phyloP scores from a whole-genome alignment of 2,329 filamentous ascomycete genomes.

The Cercospora zeina region DNA sequence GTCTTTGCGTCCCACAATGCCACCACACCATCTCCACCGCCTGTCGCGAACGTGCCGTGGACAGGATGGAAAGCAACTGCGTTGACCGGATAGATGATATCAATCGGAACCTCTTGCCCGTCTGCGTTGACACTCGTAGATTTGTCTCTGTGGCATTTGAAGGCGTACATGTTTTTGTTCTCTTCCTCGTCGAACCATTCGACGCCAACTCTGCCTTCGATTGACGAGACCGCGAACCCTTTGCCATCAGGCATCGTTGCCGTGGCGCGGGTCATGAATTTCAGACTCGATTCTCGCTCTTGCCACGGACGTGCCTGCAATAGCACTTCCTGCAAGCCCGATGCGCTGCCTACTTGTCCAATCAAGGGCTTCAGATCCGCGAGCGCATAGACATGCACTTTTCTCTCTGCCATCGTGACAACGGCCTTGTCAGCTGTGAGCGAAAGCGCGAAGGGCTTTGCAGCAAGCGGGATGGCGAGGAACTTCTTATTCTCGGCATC shows the following conservation, averaged over 20 bases:
- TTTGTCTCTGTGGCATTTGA: conserved; percentile 93
- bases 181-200: conserved; percentile 98
- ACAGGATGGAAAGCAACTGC: conserved; percentile 83
- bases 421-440: conserved; percentile 81
- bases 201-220: conserved; percentile 92
- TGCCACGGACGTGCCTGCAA: conserved; percentile 69
- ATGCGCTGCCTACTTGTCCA: conserved; percentile 46
- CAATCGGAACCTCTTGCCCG: conserved; percentile 58
- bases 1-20: conserved; percentile 89
- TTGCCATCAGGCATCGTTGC: conserved; percentile 96
- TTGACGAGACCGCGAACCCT: conserved; percentile 87
- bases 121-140: conserved; percentile 59
- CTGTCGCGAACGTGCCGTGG: conserved; percentile 81
- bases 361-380: conserved; percentile 61
- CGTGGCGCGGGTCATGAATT: conserved; percentile 92
- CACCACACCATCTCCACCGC: conserved; percentile 88
- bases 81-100: conserved; percentile 90
- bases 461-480: conserved; percentile 64
- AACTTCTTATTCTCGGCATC: conserved; percentile 48
- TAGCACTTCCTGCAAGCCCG: conserved; percentile 19
- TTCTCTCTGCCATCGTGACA: conserved; percentile 89
- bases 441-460: conserved; percentile 84
- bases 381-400: conserved; percentile 94
- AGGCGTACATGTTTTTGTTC: conserved; percentile 92
- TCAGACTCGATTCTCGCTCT: conserved; percentile 86